phyloP scores from a whole-genome alignment of 1,284 basidiomycete species.

The Hypsizygus ulmarius region DNA sequence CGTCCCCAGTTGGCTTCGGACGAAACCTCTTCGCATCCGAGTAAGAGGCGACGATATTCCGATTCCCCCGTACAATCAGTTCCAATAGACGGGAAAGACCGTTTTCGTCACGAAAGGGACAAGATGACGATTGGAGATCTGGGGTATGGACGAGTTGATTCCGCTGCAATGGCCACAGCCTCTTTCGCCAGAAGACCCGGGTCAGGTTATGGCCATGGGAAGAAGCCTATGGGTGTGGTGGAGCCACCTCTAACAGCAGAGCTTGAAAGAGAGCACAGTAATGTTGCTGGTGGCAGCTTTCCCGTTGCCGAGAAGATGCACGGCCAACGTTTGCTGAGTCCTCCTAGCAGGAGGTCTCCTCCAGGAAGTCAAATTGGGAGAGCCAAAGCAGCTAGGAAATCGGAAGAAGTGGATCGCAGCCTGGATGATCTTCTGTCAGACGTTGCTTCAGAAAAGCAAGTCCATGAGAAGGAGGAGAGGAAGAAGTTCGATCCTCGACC shows the following conservation, averaged over 20 bases:
- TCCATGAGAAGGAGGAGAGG: slow-evolving; percentile 11
- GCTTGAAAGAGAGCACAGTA: slow-evolving; percentile 13
- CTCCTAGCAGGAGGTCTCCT: slow-evolving; percentile 39
- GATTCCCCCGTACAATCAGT: slow-evolving; percentile 31
- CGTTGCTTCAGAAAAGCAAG: slow-evolving; percentile 13
- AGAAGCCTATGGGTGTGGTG: slow-evolving; percentile 27
- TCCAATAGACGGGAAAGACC: slow-evolving; percentile 24
- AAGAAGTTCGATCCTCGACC: slow-evolving; percentile 1
- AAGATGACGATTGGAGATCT: slow-evolving; percentile 24
- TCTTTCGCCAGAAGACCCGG: slow-evolving; percentile 23
- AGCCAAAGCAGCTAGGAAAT: slow-evolving; percentile 42
- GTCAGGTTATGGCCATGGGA: slow-evolving; percentile 23
- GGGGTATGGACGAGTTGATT: slow-evolving; percentile 29
- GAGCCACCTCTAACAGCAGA: slow-evolving; percentile 25
- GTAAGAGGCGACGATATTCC: slow-evolving; percentile 41
- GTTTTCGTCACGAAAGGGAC: slow-evolving; percentile 17
- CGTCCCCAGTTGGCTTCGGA: slow-evolving; percentile 1
- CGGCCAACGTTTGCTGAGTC: slow-evolving; percentile 22
- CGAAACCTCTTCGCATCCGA: slow-evolving; percentile 10
- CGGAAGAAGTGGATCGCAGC: slow-evolving; percentile 29
- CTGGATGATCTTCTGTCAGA: slow-evolving; percentile 10
- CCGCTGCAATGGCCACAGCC: slow-evolving; percentile 10
- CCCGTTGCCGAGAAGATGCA: slow-evolving; percentile 1
- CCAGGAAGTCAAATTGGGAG: slow-evolving; percentile 44
- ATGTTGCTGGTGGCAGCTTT: neutral